These are phyloP conservation scores for Seiridium unicorne DNA, from an alignment of 2,329 filamentous ascomycete genomes.

Conservation along the genomic window DNA sequence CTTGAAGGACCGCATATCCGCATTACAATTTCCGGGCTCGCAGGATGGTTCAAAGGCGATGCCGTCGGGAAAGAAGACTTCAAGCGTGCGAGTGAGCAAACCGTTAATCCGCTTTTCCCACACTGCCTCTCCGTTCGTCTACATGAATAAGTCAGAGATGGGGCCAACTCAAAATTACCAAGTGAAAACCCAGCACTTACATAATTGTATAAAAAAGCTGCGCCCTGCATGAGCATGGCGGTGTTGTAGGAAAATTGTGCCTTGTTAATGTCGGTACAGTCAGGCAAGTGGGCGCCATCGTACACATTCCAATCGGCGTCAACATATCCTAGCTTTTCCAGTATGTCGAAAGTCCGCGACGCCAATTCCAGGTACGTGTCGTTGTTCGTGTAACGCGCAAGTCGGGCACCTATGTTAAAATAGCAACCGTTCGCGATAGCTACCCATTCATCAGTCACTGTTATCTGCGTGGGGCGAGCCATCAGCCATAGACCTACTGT, in stretches of 20 bases:
- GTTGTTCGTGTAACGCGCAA: slow-evolving; percentile 70
- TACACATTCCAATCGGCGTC: slow-evolving; percentile 62
- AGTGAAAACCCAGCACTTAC: slow-evolving; percentile 30
- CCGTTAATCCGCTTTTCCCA: slow-evolving; percentile 58
- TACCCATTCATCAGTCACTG: slow-evolving; percentile 15
- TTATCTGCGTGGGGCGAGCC: too few species aligned
- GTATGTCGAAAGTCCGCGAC: slow-evolving; percentile 62
- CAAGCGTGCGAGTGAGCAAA: slow-evolving; percentile 48
- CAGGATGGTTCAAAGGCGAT: slow-evolving; percentile 68
- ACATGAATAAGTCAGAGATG: slow-evolving; percentile 12
- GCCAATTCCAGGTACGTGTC: slow-evolving; percentile 63
- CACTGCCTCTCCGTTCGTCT: slow-evolving; percentile 49
- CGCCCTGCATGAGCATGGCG: slow-evolving; percentile 60
- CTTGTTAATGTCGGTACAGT: slow-evolving; percentile 61
- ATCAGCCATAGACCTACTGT: slow-evolving; percentile 38
- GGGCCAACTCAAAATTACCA: neutral
- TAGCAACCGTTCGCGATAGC: slow-evolving; percentile 62
- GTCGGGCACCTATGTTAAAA: slow-evolving; percentile 65
- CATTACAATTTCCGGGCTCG: slow-evolving; percentile 62
- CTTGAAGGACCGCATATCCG: slow-evolving; percentile 73
- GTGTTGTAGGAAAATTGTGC: slow-evolving; percentile 68
- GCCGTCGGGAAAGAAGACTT: slow-evolving; percentile 54
- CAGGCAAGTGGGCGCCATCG: slow-evolving; percentile 59
- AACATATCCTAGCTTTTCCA: slow-evolving; percentile 53
- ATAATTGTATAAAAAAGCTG: slow-evolving; percentile 68